Percentiles rank a stretch among this genome's conserved stretches.
These are phyloP conservation scores for Chytriomyces hyalinus DNA, from an alignment of 192 early-diverging fungal species.

Conservation along the genomic window DNA sequence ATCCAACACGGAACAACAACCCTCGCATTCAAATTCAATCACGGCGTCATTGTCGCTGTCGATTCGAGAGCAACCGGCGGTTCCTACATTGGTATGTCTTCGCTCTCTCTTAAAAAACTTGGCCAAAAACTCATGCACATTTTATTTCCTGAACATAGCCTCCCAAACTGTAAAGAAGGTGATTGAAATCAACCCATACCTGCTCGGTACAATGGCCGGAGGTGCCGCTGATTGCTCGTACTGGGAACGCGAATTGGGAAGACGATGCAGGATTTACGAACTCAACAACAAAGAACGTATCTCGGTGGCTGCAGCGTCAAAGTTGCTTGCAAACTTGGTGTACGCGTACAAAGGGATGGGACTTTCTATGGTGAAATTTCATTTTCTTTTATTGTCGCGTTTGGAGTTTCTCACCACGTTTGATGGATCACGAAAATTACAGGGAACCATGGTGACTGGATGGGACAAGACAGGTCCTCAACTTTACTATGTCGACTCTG, in stretches of 20 bases:
- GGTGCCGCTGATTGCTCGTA: slow-evolving; percentile 98
- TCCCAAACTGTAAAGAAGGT: slow-evolving; percentile 97
- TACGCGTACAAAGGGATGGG: slow-evolving; percentile 99
- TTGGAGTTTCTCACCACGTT: background rate
- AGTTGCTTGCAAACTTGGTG: slow-evolving; percentile 95
- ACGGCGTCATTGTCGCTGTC: slow-evolving; percentile 91
- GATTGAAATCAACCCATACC: slow-evolving; percentile 98
- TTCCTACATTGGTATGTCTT: slow-evolving; percentile 77
- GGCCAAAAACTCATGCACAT: background rate
- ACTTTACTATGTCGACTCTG: slow-evolving; percentile 96
- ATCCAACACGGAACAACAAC: slow-evolving; percentile 98
- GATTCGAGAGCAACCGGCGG: slow-evolving; percentile 97
- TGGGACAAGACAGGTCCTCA: slow-evolving; percentile 97
- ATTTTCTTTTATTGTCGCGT: slow-evolving; percentile 26
- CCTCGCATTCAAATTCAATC: slow-evolving; percentile 94
- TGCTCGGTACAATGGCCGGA: slow-evolving; percentile 98
- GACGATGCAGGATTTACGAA: slow-evolving; percentile 91
- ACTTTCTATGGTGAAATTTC: slow-evolving; percentile 80
- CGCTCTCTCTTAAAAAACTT: background rate
- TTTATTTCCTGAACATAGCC: slow-evolving; percentile 54
- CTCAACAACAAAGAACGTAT: slow-evolving; percentile 98
- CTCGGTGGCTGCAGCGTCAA: slow-evolving; percentile 96
- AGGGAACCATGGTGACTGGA: slow-evolving; percentile 97
- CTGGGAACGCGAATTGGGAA: slow-evolving; percentile 97
- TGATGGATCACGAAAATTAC: background rate